A percentile compares a stretch with the other conserved stretches of the same genome.
Evolutionary conservation across 495 filamentous ascomycete species (phyloP).

Genomic region (Lasiosphaeria miniovina): DNA sequence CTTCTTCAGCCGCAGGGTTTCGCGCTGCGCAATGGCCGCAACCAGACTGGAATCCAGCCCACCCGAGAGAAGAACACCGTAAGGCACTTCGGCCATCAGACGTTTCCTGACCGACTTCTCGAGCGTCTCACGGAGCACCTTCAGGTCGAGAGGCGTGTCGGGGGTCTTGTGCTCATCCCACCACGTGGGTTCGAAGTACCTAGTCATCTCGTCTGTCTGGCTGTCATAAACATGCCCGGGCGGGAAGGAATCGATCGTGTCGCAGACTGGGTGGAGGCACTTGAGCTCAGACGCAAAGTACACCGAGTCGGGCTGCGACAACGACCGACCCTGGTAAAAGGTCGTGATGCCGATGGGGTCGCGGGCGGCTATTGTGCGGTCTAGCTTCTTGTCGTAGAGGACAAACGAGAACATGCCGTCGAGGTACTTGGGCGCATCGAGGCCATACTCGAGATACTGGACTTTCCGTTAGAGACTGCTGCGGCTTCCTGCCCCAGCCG

Average conservation of each 20-base stretch:
- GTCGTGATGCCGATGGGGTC: conserved; percentile 97
- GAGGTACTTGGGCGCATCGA: conserved; percentile 89
- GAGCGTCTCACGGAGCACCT: conserved; percentile 70
- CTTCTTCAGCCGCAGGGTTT: conserved; percentile 73
- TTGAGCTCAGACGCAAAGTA: conserved; percentile 98
- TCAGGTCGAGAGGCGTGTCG: conserved; percentile 75
- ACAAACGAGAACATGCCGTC: conserved; percentile 99
- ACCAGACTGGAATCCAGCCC: conserved; percentile 95
- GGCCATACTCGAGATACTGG: conserved; percentile 87
- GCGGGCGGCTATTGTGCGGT: conserved; percentile 88
- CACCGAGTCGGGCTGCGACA: conserved; percentile 72
- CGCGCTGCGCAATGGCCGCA: conserved; percentile 90
- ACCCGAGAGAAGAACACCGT: conserved; percentile 92
- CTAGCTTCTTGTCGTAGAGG: conserved; percentile 86
- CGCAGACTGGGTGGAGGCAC: conserved; percentile 87
- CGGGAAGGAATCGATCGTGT: conserved; percentile 90
- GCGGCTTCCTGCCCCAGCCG: neutral
- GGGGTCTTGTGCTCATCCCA: conserved; percentile 81
- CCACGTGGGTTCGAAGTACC: conserved; percentile 91
- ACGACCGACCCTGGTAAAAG: conserved; percentile 92
- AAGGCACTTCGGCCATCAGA: conserved; percentile 97
- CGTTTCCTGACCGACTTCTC: conserved; percentile 93
- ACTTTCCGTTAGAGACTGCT: conserved; percentile 5
- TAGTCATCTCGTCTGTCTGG: conserved; percentile 70
- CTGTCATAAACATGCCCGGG: conserved; percentile 96